Evolutionary conservation across 108 stramenopile genomes (phyloP).

Genomic region (Schizochytrium sp.): DNA sequence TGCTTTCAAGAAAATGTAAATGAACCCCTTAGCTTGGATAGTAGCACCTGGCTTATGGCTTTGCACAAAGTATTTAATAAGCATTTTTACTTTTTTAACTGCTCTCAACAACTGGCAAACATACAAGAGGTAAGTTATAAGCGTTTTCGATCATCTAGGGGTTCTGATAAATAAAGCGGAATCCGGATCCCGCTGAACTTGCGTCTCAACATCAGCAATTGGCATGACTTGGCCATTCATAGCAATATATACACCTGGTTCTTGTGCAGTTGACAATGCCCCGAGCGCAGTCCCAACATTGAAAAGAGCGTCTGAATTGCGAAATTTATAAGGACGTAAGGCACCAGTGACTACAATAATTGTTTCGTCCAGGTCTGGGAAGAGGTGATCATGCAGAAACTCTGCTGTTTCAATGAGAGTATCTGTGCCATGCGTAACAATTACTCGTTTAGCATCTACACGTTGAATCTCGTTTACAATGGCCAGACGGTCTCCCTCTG

Average conservation of each 20-base stretch:
- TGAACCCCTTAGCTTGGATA: too few species aligned
- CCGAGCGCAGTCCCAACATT: constrained; percentile 25
- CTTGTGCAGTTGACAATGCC: background rate
- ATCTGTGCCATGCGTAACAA: constrained; percentile 47
- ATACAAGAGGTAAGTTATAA: too few species aligned
- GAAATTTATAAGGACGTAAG: constrained; percentile 25
- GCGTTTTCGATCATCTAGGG: background rate
- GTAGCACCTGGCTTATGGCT: too few species aligned
- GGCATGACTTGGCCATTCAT: constrained; percentile 42
- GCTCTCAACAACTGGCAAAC: too few species aligned
- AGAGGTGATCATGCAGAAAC: background rate
- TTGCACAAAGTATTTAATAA: too few species aligned
- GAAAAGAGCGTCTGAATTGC: constrained; percentile 8
- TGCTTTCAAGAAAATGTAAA: too few species aligned
- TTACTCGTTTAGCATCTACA: background rate
- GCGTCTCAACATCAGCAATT: background rate
- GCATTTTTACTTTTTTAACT: too few species aligned
- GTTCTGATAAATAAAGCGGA: constrained; percentile 2
- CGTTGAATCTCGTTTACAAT: background rate
- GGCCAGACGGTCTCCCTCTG: background rate
- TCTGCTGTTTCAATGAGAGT: constrained; percentile 23
- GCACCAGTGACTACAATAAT: constrained; percentile 17
- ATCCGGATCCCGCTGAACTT: background rate
- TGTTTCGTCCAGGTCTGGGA: background rate
- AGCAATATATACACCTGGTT: constrained; percentile 25